These are phyloP conservation scores for Zasmidium cellare DNA, from an alignment of 2,329 filamentous ascomycete genomes.

Conservation along the genomic window DNA sequence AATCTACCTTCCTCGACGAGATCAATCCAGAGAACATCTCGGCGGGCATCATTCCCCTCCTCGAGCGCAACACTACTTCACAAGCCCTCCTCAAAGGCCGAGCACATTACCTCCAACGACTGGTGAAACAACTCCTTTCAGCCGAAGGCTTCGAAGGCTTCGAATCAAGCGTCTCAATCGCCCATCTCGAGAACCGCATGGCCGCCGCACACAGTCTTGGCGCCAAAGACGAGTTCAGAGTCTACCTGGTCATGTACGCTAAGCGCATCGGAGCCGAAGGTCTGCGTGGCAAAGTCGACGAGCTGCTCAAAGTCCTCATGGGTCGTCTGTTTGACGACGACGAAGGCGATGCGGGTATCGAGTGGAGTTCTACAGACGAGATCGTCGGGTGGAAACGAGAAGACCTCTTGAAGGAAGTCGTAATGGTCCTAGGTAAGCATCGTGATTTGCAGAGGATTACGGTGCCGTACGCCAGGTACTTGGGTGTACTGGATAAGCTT, in stretches of 20 bases:
- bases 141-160: constrained; percentile 90
- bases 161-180: constrained; percentile 87
- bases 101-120: constrained; percentile 84
- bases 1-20: constrained; percentile 39
- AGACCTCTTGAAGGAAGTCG: constrained; percentile 84
- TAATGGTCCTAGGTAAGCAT: constrained; percentile 96
- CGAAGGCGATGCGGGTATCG: constrained; percentile 60
- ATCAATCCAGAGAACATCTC: constrained; percentile 66
- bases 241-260: constrained; percentile 97
- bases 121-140: constrained; percentile 85
- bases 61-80: constrained; percentile 92
- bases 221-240: constrained; percentile 85
- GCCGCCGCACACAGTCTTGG: constrained; percentile 83
- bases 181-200: constrained; percentile 91
- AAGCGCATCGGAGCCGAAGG: constrained; percentile 93
- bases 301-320: constrained; percentile 78
- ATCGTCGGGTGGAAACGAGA: constrained; percentile 90
- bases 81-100: constrained; percentile 89
- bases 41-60: constrained; percentile 85
- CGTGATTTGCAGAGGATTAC: constrained; percentile 82
- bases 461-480: constrained; percentile 69
- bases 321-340: constrained; percentile 68
- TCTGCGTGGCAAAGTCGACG: constrained; percentile 83
- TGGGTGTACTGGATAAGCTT: constrained; percentile 57
- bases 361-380: constrained; percentile 63